Base-by-base conservation (phyloP, 352 stramenopile species). In the Thalassiosira sp. region DNA sequence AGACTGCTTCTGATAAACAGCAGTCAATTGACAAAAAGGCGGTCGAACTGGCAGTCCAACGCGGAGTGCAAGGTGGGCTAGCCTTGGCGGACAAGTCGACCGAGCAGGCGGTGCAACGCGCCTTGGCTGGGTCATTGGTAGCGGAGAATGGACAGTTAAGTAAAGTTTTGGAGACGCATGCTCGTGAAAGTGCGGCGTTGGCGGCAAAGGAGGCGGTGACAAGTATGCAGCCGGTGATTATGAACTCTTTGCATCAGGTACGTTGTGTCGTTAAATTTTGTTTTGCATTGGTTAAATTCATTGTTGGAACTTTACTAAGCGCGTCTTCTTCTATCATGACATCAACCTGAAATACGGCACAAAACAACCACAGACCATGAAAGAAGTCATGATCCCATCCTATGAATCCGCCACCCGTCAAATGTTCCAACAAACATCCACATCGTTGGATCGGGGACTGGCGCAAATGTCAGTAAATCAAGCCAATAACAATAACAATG, bases 321-420 rank as follows among this genome's bases (percentile, higher is more conserved):
- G n/a, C n/a, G 5, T 31, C 35, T 35, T 60, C 40, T 28, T 37
- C 20, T 28, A 7, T 57, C 24, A 45, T 18, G n/a, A 57, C 42
- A 31, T 54, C 24, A 27, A 3, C 45, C 16, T 6, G 35, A 16
- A 45, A 45, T 2, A 45, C 10, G 11, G 16, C 35, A 40, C 35
- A 45, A 6, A 45, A 3, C 5, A 3, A 60, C n/a, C n/a, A 40
- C 10, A 85, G 46, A 87, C 63, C 3, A 86, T 94, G 64, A 78
- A 66, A 46, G 85, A 78, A 56, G 81, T 88, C 5, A 84, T 92
- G 42, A 84, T 94, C 33, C 89, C 89, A 42, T 73, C 86, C n/a
- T 81, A 90, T 33, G 79, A 92, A 62, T 70, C 83, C 1, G 77
- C 84, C 1, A 85, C 81, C 0, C 69, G 69, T 31, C 81, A 91